Percentiles rank a stretch among this genome's conserved stretches.
phyloP scores from a whole-genome alignment of 2,329 filamentous ascomycete species.

The Cladosporium sp. region DNA sequence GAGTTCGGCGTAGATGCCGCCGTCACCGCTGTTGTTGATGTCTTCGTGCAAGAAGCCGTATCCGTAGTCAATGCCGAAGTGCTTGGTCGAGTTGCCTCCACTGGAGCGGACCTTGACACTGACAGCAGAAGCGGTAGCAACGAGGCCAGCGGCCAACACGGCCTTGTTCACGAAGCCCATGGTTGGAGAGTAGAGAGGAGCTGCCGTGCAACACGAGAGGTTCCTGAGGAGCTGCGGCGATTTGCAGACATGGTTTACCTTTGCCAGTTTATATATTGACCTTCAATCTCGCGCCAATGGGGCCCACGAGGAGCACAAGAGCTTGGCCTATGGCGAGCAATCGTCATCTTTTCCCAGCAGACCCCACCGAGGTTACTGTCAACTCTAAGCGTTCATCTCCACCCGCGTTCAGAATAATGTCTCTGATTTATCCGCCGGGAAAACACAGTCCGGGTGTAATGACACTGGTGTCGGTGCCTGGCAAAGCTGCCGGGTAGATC shows the following conservation, averaged over 20 bases:
- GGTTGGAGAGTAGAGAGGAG: background rate
- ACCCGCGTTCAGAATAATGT: background rate
- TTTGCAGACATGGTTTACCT: background rate
- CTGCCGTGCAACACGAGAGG: background rate
- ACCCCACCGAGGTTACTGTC: background rate
- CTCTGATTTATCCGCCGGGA: slow-evolving; percentile 9
- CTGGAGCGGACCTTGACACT: slow-evolving; percentile 23
- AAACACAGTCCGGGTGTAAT: slow-evolving; percentile 8
- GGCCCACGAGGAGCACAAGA: background rate
- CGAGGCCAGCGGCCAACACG: slow-evolving; percentile 16
- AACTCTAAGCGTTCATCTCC: slow-evolving; percentile 3
- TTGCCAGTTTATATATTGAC: background rate
- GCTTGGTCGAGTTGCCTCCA: slow-evolving; percentile 18
- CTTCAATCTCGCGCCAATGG: slow-evolving; percentile 4
- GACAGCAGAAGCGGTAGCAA: slow-evolving; percentile 15
- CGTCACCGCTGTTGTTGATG: slow-evolving; percentile 60
- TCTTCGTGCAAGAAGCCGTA: slow-evolving; percentile 21
- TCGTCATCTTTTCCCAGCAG: slow-evolving; percentile 1
- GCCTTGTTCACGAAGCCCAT: slow-evolving; percentile 13
- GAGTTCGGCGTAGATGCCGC: slow-evolving; percentile 68
- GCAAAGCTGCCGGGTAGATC: slow-evolving; percentile 7
- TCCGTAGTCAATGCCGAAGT: slow-evolving; percentile 11
- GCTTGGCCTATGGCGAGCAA: slow-evolving; percentile 1
- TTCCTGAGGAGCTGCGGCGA: background rate
- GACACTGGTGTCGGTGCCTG: background rate